Conservation (phyloP, 192 early-diverging fungal genomes). For the Oehlia diaphana region DNA sequence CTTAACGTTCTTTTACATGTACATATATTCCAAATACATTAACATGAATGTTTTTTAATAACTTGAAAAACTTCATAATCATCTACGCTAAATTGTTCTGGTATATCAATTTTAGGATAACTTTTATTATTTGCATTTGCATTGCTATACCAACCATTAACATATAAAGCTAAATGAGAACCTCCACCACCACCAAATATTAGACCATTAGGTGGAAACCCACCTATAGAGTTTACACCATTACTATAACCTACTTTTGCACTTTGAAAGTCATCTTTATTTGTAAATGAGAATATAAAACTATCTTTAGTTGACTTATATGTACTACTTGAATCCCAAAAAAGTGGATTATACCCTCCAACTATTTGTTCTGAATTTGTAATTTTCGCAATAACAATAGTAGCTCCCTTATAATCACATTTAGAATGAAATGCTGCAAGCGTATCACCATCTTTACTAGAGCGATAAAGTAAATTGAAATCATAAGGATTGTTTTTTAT, state of each 20-base stretch:
- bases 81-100: not conserved
- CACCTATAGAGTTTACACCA: not conserved
- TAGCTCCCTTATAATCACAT: not conserved
- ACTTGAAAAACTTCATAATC: not conserved
- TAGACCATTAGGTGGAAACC: too few relatives aligned
- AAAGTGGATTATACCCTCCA: constrained; percentile 15
- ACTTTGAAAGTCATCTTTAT: not conserved
- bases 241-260: not conserved
- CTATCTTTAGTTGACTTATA: too few relatives aligned
- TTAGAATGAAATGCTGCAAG: too few relatives aligned
- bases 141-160: not conserved
- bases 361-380: not conserved
- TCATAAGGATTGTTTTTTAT: too few relatives aligned
- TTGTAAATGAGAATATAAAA: not conserved
- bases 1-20: too few relatives aligned
- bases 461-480: not conserved
- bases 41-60: too few relatives aligned
- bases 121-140: not conserved
- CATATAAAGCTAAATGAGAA: not conserved
- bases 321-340: not conserved
- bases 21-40: too few relatives aligned
- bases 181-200: not conserved
- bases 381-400: not conserved
- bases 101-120: not conserved
- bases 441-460: not conserved